Conservation (phyloP, 1,284 basidiomycete genomes). For the Coniferiporia sulphurascens region DNA sequence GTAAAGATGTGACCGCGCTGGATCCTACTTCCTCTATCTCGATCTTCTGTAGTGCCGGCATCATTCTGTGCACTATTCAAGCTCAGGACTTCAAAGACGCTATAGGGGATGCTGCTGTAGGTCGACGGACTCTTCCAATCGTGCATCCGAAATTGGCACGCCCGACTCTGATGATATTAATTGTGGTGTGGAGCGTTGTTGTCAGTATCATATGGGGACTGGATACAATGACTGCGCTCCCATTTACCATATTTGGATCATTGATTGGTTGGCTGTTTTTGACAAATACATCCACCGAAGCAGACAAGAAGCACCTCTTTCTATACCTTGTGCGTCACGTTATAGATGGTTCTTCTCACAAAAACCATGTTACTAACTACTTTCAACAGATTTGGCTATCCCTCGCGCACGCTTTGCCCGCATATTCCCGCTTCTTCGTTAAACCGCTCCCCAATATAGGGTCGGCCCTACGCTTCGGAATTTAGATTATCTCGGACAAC, state of each 20-base stretch:
- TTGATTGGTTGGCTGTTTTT: slow-evolving; percentile 27
- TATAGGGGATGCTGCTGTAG: slow-evolving; percentile 28
- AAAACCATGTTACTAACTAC: neutral
- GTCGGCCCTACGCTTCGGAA: too few relatives aligned
- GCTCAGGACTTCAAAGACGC: slow-evolving; percentile 34
- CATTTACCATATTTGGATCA: slow-evolving; percentile 25
- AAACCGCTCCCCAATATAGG: too few relatives aligned
- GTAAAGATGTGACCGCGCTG: slow-evolving; percentile 18
- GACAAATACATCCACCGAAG: neutral
- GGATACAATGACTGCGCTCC: slow-evolving; percentile 17
- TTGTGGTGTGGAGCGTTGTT: slow-evolving; percentile 27
- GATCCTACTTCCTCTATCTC: slow-evolving; percentile 22
- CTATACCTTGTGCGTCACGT: slow-evolving; percentile 6
- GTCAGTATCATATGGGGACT: slow-evolving; percentile 22
- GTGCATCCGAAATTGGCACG: slow-evolving; percentile 29
- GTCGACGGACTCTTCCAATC: slow-evolving; percentile 32
- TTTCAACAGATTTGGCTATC: slow-evolving; percentile 2
- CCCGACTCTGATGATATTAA: slow-evolving; percentile 23
- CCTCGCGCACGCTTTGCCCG: neutral
- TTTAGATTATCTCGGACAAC: too few relatives aligned
- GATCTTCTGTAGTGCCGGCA: slow-evolving; percentile 23
- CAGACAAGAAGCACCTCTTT: slow-evolving; percentile 3
- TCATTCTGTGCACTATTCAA: slow-evolving; percentile 32
- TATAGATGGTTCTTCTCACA: neutral
- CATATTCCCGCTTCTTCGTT: neutral